Percentiles rank a stretch among this genome's conserved stretches.
Conservation (phyloP, 768 basidiomycete genomes). For the Pisolithus sp. region DNA sequence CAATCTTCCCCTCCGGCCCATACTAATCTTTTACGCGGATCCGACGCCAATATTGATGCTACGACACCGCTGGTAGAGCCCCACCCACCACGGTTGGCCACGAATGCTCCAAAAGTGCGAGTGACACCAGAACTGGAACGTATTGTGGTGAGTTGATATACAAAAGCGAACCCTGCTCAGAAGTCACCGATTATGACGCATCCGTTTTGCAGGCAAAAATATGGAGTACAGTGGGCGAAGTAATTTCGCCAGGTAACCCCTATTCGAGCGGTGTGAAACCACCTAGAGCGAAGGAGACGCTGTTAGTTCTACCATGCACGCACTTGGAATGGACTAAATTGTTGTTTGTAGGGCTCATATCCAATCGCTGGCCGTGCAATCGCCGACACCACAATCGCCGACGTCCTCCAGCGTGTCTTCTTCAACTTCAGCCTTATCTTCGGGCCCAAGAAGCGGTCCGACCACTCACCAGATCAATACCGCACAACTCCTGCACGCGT, state of each 20-base stretch:
- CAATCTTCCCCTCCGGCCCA: neutral
- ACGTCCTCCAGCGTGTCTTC: constrained; percentile 49
- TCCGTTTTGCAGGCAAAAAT: constrained; percentile 48
- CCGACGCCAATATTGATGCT: constrained; percentile 4
- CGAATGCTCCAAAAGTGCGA: constrained; percentile 35
- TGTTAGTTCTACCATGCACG: constrained; percentile 36
- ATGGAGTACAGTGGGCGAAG: constrained; percentile 59
- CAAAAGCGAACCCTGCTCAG: neutral
- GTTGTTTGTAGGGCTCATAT: constrained; percentile 43
- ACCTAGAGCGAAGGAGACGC: constrained; percentile 51
- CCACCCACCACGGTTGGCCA: constrained; percentile 9
- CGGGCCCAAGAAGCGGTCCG: constrained; percentile 24
- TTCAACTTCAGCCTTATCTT: constrained; percentile 26
- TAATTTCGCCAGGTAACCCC: constrained; percentile 50
- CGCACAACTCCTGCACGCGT: constrained; percentile 55
- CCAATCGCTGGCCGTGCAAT: constrained; percentile 44
- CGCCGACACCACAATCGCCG: constrained; percentile 51
- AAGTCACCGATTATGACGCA: neutral
- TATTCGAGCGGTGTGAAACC: constrained; percentile 35
- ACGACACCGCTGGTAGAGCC: neutral
- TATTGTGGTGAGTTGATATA: constrained; percentile 44
- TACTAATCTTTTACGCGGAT: neutral
- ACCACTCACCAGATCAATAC: constrained; percentile 68
- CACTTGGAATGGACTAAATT: neutral
- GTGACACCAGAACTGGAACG: constrained; percentile 60